Base-by-base conservation (phyloP, 148 eudicot genomes). In the Rhododendron griersonianum region DNA sequence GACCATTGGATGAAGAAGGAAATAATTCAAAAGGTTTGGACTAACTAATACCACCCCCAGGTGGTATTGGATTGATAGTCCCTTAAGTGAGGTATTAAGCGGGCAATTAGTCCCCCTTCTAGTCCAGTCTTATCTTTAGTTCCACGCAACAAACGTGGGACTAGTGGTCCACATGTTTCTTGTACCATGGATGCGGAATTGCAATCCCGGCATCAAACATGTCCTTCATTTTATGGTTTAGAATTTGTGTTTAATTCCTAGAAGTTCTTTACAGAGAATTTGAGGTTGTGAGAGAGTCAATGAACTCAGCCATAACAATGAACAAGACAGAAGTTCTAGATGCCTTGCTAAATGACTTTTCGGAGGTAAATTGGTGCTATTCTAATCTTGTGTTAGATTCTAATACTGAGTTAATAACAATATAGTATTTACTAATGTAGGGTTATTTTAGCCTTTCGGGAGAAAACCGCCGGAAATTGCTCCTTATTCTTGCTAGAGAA, bases 251-350 rank as follows among this genome's bases (percentile, higher is more conserved):
- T 45, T n/a, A 51, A 67, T 35, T 1, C 39, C 15, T 4, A 39
- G 9, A 50, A 6, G 44, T 78, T 48, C 74, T 63, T 89, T 88
- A n/a, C 92, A 97, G 97, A 83, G 94, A 90, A n/a, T 90, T 95
- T 87, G 93, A 91, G 78, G 86, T 83, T 45, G 96, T 95, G 51
- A 86, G 90, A 85, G 95, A 91, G 80, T 90, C 93, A n/a, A 93
- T 97, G 98, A 94, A 91, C 82, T 89, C 94, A 63, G 98, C 98
- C 44, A 93, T 94, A 61, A 93, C 96, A 45, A 89, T 93, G 93
- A 91, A 91, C 91, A 93, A 97, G 90, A 91, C 91, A 13, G 96
- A 95, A 87, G 90, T 92, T 87, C 86, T 93, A 81, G 98, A 97
- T 93, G 89, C 86, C 23, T 90, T 91, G 33, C 91, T 97, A 33